Percentiles rank a stretch among this genome's conserved stretches.
Conservation (phyloP, 495 filamentous ascomycete species). For the Talaromyces nanjingensis region DNA sequence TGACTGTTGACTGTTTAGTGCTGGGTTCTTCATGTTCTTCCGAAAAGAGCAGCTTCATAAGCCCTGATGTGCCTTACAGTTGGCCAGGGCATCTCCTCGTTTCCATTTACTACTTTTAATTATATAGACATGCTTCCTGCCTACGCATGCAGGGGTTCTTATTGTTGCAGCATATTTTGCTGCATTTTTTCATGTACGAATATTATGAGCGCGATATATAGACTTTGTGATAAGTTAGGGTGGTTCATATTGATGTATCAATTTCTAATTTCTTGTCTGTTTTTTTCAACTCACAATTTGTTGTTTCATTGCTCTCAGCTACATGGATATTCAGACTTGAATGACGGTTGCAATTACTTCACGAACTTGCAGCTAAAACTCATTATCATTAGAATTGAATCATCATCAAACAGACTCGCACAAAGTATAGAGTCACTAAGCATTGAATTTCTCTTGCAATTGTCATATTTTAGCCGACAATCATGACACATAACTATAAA, state of each 20-base stretch:
- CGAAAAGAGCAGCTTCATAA: conserved; percentile 65
- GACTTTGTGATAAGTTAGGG: neutral
- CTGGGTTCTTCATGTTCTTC: conserved; percentile 64
- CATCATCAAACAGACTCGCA: neutral
- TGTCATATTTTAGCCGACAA: neutral
- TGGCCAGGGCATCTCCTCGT: neutral
- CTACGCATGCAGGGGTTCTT: neutral
- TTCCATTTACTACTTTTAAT: neutral
- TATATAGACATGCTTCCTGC: neutral
- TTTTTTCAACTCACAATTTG: too few relatives aligned
- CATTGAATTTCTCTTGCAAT: neutral
- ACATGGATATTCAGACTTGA: too few relatives aligned
- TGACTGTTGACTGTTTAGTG: conserved; percentile 17
- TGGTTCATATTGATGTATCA: neutral
- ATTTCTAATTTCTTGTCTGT: neutral
- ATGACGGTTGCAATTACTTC: neutral
- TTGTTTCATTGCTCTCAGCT: too few relatives aligned
- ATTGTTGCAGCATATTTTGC: neutral
- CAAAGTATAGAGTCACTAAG: neutral
- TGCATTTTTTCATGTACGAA: neutral
- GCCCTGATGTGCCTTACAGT: conserved; percentile 32
- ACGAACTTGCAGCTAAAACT: neutral
- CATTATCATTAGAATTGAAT: neutral
- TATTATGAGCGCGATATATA: neutral
- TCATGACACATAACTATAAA: neutral